These are phyloP conservation scores for Paraphoma chrysanthemicola DNA, from an alignment of 2,329 filamentous ascomycete genomes.

Conservation along the genomic window DNA sequence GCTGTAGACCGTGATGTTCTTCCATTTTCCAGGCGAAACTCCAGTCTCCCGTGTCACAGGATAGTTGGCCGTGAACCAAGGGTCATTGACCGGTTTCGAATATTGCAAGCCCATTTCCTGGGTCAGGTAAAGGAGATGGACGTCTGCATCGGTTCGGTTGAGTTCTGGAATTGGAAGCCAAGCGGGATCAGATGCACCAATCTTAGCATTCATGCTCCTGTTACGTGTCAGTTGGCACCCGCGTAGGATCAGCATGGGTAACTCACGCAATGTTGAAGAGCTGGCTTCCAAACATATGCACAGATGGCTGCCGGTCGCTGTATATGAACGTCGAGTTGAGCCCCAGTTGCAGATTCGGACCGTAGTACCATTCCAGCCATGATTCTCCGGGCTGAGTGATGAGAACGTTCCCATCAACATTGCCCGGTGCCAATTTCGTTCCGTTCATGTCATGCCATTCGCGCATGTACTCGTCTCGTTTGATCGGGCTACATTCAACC, in stretches of 20 bases:
- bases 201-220: background rate
- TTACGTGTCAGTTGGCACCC: background rate
- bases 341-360: background rate
- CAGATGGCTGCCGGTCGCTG: background rate
- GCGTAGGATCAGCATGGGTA: conserved; percentile 11
- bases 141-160: background rate
- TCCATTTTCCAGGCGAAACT: background rate
- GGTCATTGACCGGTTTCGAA: background rate
- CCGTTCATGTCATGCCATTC: conserved; percentile 2
- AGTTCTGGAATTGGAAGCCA: background rate
- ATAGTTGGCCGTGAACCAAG: background rate
- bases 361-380: conserved; percentile 1
- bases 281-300: background rate
- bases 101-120: background rate
- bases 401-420: background rate
- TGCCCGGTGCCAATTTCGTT: background rate
- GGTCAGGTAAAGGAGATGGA: background rate
- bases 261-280: background rate
- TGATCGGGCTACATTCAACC: background rate
- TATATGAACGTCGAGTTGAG: background rate
- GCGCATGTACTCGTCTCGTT: background rate
- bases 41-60: background rate
- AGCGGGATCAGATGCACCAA: background rate
- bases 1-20: background rate
- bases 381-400: background rate